Evolutionary conservation across 2,329 filamentous ascomycete genomes (phyloP), one percentile per base, ranked within the genome.

Genomic region (Alternaria conjuncta): DNA sequence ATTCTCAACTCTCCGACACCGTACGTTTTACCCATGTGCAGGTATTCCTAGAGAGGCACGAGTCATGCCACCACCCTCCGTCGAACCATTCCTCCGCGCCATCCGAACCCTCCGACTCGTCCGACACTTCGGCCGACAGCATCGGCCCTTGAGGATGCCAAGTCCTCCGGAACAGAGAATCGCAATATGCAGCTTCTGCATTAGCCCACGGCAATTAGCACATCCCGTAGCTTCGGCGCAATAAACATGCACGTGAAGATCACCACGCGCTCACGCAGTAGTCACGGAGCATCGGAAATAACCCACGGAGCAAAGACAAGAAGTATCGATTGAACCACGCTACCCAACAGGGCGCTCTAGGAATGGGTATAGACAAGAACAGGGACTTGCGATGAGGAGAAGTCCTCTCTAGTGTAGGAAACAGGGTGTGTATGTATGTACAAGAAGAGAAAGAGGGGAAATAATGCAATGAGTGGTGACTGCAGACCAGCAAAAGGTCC

Each of bases 361-460:
- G 20, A 23, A 56, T 56, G 54, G 54, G 54, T 56, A 56, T 56
- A 56, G 54, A 56, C 54, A 46, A 18, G 9, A n/a, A 50, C 12
- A 15, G n/a, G 2, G 12, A 46, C 18, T 30, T 20, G 10, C 28
- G 25, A 21, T 55, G 23, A 44, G 13, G 41, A n/a, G 25, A 6
- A 46, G n/a, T 20, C 20, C 49, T 23, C 28, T 41, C 28, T 53
- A 41, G 20, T 4, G 49, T 25, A 41, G 30, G 20, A 25, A 46
- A 46, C 5, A 23, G 4, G 12, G 20, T 51, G 30, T 51, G 49
- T 51, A 51, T 41, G 28, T 53, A 36, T 54, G 30, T 36, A 54
- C 50, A 56, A 23, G 43, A 46, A 56, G 41, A 46, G 25, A 56
- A 56, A 13, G 30, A 15, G 41, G 25, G 25, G 25, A 46, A 28